Conservation (phyloP, 805 yeast genomes). For the Scheffersomyces stipitis region DNA sequence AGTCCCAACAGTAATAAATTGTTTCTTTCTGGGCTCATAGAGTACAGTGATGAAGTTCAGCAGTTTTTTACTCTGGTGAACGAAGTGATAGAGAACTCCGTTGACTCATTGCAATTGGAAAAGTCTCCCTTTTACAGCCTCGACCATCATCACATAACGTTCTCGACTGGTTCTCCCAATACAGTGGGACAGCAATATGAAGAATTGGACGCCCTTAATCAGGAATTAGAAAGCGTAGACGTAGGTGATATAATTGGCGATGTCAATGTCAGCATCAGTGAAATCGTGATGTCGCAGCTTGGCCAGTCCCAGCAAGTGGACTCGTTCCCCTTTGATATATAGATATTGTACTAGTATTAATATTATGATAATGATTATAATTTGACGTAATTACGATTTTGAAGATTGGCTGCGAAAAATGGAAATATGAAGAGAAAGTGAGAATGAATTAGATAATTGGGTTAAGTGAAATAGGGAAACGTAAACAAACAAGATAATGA, state of each 20-base stretch:
- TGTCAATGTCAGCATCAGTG: constrained; percentile 3
- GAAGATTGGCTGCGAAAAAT: too few relatives aligned
- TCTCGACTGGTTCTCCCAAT: constrained; percentile 13
- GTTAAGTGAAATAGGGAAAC: too few relatives aligned
- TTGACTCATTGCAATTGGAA: constrained; percentile 3
- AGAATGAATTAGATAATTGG: too few relatives aligned
- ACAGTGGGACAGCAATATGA: constrained; percentile 2
- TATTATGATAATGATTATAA: too few relatives aligned
- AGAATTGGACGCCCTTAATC: constrained; percentile 1
- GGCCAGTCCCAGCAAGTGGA: background rate
- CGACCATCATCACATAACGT: constrained; percentile 12
- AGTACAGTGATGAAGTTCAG: constrained; percentile 1
- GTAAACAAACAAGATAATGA: too few relatives aligned
- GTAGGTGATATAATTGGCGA: constrained; percentile 2
- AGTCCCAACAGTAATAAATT: constrained; percentile 7
- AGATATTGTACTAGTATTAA: too few relatives aligned
- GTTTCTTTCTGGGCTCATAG: constrained; percentile 12
- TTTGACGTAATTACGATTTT: too few relatives aligned
- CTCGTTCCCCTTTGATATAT: background rate
- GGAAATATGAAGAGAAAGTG: too few relatives aligned
- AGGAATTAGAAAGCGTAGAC: constrained; percentile 1
- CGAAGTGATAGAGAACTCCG: constrained; percentile 9
- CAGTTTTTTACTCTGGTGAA: constrained; percentile 10
- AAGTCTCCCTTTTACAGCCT: background rate
- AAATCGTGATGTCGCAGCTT: constrained; percentile 1